Conservation (phyloP, 2,329 filamentous ascomycete genomes). For the Trichoderma sp. region DNA sequence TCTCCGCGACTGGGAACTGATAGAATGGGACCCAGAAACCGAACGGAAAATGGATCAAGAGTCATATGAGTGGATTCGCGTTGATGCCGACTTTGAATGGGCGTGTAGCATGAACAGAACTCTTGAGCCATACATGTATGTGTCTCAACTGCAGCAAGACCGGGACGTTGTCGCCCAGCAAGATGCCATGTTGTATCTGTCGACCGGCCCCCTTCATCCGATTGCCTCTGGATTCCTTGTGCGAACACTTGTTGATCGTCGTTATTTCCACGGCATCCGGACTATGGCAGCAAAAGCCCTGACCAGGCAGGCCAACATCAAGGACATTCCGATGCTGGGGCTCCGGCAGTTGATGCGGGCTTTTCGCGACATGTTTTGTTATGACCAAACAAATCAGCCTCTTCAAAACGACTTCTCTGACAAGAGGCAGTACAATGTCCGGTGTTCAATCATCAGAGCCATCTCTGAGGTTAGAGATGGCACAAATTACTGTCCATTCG, state of each 20-base stretch:
- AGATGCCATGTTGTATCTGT: constrained; percentile 75
- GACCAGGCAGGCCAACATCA: constrained; percentile 69
- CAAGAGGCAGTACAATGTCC: constrained; percentile 80
- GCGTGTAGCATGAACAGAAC: constrained; percentile 78
- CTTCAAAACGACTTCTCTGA: constrained; percentile 90
- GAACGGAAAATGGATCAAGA: constrained; percentile 92
- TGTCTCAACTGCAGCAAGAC: constrained; percentile 96
- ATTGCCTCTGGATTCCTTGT: constrained; percentile 87
- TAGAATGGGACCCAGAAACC: constrained; percentile 86
- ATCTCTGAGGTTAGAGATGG: constrained; percentile 78
- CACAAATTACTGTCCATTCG: constrained; percentile 71
- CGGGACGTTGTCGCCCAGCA: constrained; percentile 90
- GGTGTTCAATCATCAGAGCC: constrained; percentile 78
- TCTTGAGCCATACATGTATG: constrained; percentile 95
- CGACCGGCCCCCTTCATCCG: constrained; percentile 66
- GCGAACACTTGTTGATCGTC: constrained; percentile 83
- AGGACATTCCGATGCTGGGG: constrained; percentile 72
- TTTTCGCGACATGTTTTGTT: constrained; percentile 87
- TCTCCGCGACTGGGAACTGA: constrained; percentile 76
- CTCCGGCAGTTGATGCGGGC: constrained; percentile 81
- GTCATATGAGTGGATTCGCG: constrained; percentile 97
- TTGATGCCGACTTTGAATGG: constrained; percentile 99
- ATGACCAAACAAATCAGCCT: constrained; percentile 74
- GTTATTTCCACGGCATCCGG: constrained; percentile 93
- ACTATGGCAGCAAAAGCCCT: constrained; percentile 80